Percentiles rank a stretch among this genome's conserved stretches.
These are phyloP conservation scores for Curvularia eragrostidis DNA, from an alignment of 2,329 filamentous ascomycete species.

Conservation along the genomic window DNA sequence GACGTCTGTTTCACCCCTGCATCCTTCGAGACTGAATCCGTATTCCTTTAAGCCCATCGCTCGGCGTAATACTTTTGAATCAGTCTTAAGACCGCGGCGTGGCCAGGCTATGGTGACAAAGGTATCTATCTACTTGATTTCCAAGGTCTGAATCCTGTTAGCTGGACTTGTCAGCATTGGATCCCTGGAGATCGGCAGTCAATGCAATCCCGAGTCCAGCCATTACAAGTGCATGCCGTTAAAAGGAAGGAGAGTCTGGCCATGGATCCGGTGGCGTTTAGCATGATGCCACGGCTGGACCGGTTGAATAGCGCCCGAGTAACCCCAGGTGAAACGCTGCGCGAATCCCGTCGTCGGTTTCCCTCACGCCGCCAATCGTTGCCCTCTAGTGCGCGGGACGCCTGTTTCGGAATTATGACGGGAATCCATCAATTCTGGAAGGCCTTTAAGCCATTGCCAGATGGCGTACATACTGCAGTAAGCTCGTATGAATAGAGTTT, in stretches of 20 bases:
- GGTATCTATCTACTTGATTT: neutral
- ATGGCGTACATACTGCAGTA: conserved; percentile 27
- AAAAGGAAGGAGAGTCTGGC: neutral
- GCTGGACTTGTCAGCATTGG: neutral
- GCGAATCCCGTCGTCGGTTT: conserved; percentile 32
- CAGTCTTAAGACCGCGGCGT: neutral
- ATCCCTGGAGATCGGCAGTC: neutral
- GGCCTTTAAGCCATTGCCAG: conserved; percentile 9
- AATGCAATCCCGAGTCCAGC: neutral
- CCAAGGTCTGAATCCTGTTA: conserved; percentile 10
- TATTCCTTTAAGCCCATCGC: conserved; percentile 9
- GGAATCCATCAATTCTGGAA: conserved; percentile 8
- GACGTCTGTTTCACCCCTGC: conserved; percentile 20
- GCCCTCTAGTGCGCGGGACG: conserved; percentile 29
- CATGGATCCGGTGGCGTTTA: neutral
- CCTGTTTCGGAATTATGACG: conserved; percentile 35
- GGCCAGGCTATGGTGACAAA: neutral
- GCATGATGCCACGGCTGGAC: conserved; percentile 17
- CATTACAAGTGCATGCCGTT: neutral
- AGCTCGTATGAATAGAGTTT: conserved; percentile 20
- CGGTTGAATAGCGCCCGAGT: neutral
- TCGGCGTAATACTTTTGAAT: conserved; percentile 10
- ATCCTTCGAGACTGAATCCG: conserved; percentile 8
- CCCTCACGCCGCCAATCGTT: conserved; percentile 43
- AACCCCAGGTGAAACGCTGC: conserved; percentile 16